Evolutionary conservation across 2,329 filamentous ascomycete genomes (phyloP).

Genomic region (Botrytis squamosa): DNA sequence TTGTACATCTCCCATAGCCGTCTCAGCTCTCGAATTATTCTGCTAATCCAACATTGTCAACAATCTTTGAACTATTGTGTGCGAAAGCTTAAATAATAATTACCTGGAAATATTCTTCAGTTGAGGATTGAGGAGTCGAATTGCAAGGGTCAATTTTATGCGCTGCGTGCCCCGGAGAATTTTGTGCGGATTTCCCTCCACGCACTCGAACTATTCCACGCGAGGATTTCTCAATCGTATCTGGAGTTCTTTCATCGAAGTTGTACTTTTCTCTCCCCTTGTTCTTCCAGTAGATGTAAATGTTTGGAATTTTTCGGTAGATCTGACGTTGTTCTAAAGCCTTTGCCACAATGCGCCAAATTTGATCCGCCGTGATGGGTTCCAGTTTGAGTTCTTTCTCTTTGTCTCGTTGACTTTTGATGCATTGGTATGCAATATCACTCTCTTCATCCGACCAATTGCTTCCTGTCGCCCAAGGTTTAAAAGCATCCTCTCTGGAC

Average conservation of each 20-base stretch:
- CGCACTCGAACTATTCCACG: too few relatives aligned
- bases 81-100: not conserved
- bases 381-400: not conserved
- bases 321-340: not conserved
- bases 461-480: constrained; percentile 1
- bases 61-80: not conserved
- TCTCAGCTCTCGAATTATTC: not conserved
- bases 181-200: not conserved
- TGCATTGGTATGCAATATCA: constrained; percentile 7
- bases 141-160: too few relatives aligned
- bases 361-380: not conserved
- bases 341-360: constrained; percentile 2
- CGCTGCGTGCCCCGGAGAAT: too few relatives aligned
- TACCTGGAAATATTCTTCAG: not conserved
- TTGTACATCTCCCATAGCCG: not conserved
- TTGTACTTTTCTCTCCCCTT: constrained; percentile 13
- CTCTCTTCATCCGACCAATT: constrained; percentile 8
- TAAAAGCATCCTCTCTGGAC: not conserved
- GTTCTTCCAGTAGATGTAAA: constrained; percentile 2
- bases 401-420: constrained; percentile 8
- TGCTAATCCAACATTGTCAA: not conserved
- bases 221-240: not conserved
- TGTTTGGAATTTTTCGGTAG: not conserved
- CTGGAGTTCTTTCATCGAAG: not conserved
- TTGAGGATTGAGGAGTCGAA: not conserved